Evolutionary conservation across 2,329 filamentous ascomycete genomes (phyloP), one percentile per base, ranked within the genome.

Genomic region (Alternaria metachromatica): DNA sequence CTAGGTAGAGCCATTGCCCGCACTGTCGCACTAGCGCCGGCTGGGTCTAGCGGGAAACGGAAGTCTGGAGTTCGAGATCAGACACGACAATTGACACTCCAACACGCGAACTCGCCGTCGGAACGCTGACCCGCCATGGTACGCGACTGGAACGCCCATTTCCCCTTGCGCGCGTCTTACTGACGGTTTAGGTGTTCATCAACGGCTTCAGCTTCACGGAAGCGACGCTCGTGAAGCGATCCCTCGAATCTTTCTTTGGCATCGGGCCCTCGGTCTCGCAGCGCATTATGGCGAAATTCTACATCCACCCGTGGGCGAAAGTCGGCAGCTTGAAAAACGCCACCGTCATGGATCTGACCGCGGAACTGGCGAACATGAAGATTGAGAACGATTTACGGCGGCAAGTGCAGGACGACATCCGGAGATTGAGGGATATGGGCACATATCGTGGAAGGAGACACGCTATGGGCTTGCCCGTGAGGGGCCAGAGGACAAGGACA

Each of bases 401-500:
- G 77, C 84, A 92, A 63, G 82, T 97, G 41, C 87, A 90, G 74
- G 93, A 97, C 54, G 96, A 98, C 76, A 97, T 99, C 72, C 86
- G 86, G 78, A 86, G 95, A 63, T 76, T 99, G 80, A 92, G 92
- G 78, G 94, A 97, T 74, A 97, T 97, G 84, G 94, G 94, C 54
- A 90, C 91, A 5, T 97, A 97, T 78, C 86, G 96, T 57, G 96
- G 96, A 69, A 90, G 92, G 80, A 86, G 96, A 70, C 96, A 99
- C 84, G 95, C 95, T 61, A 94, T 98, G 91, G 89, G 90, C 64
- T 82, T 98, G 83, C 96, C 96, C 5, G 95, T 96, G 58, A 88
- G 96, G 71, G 96, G 96, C 72, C 96, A 99, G 83, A 88, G 87
- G 73, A 98, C 96, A 63, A 90, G 92, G 78, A 92, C 85, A 78